A percentile compares a stretch with the other conserved stretches of the same genome.
Evolutionary conservation across 2,329 filamentous ascomycete genomes (phyloP).

Genomic region (Hypoxylon sp.): DNA sequence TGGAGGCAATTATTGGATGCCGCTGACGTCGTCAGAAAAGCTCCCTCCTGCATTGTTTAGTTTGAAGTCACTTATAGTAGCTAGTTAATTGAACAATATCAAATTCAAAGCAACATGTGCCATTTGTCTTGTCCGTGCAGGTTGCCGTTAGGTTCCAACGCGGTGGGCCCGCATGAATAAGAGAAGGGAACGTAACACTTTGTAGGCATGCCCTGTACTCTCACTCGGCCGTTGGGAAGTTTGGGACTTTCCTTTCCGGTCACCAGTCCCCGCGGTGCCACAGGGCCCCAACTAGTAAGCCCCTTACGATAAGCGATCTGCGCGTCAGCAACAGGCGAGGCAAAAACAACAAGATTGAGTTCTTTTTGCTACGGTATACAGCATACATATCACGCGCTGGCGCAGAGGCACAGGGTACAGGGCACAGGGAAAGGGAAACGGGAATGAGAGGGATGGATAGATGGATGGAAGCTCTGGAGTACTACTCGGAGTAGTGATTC

Average conservation of each 20-base stretch:
- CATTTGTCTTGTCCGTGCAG: too few relatives aligned
- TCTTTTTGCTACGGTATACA: constrained; percentile 16
- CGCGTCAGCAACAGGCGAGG: constrained; percentile 32
- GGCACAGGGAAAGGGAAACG: background rate
- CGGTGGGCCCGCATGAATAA: constrained; percentile 29
- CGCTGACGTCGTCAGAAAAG: constrained; percentile 32
- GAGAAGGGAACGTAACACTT: constrained; percentile 31
- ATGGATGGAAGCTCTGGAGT: constrained; percentile 4
- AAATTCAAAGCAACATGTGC: constrained; percentile 36
- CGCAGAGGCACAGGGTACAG: constrained; percentile 16
- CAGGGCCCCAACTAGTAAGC: constrained; percentile 21
- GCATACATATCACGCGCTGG: constrained; percentile 25
- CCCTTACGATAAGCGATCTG: constrained; percentile 27
- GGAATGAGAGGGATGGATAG: background rate
- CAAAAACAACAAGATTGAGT: constrained; percentile 16
- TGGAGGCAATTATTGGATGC: constrained; percentile 30
- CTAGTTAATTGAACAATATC: constrained; percentile 42
- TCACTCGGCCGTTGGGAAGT: constrained; percentile 24
- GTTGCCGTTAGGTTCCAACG: constrained; percentile 33
- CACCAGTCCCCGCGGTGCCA: constrained; percentile 12
- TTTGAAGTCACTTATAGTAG: constrained; percentile 39
- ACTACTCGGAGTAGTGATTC: constrained; percentile 25
- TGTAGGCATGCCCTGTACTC: constrained; percentile 25
- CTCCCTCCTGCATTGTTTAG: constrained; percentile 40
- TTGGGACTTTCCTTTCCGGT: constrained; percentile 38